Evolutionary conservation across 2,329 filamentous ascomycete species (phyloP), one percentile per base, ranked within the genome.

Genomic region (Pseudogymnoascus sp.): DNA sequence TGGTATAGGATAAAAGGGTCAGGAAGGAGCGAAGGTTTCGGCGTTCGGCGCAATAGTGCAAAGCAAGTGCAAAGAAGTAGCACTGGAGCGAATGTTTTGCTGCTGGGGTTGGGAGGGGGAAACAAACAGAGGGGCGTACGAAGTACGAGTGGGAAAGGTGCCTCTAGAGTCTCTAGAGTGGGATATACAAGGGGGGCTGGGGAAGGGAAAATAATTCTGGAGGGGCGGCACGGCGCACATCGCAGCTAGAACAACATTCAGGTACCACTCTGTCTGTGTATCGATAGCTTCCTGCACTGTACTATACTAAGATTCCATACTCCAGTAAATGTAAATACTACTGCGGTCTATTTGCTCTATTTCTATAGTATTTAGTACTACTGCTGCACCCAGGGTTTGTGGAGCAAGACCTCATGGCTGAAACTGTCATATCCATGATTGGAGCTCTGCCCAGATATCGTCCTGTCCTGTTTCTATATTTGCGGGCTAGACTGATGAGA

Each of bases 351-450:
- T 21, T 21, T 21, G 6, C 18, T 47, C 42, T 47, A 25, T 40
- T 16, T 14, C 35, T 37, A 16, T 40, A 40, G 14, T 40, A 16
- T 5, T 21, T 21, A 8, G 37, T 25, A 25, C 5, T 21, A 21
- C 47, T 53, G 31, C 47, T 53, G 47, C 47, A 53, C 47, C n/a
- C 47, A 31, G 47, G 25, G 47, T 59, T 31, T 23, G 56, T 37
- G 56, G 37, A 60, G 31, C 25, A 23, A 60, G 37, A 11, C 56
- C 31, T 40, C 31, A 60, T 38, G 31, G 56, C 56, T 37, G 33
- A 60, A 60, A 53, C 47, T 53, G 47, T 33, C 47, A 60, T 38
- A 60, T 60, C 37, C 33, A 60, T 37, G 56, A 60, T 37, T 37
- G 56, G 56, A 60, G 33, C 33, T 37, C 10, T 28, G 56, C 33